Conservation (phyloP, 2,329 filamentous ascomycete species). For the Fusarium sp. region DNA sequence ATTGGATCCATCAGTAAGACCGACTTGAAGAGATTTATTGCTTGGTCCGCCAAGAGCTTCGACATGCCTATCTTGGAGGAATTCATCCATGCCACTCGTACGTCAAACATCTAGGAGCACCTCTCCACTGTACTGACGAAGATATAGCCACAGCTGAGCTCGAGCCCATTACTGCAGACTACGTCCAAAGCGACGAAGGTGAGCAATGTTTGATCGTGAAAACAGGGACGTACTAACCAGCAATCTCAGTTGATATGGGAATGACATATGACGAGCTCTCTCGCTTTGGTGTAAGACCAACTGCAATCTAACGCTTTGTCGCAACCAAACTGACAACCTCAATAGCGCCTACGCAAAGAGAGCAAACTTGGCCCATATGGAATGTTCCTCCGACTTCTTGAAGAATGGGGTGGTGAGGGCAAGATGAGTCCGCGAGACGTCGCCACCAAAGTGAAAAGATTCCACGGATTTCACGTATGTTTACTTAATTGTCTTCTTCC, state of each 20-base stretch:
- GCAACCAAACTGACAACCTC: not conserved
- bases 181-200: slow-evolving; percentile 52
- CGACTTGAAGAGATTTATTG: slow-evolving; percentile 74
- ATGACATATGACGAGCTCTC: slow-evolving; percentile 56
- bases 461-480: slow-evolving; percentile 50
- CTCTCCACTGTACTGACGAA: not conserved
- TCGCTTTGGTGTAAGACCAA: slow-evolving; percentile 47
- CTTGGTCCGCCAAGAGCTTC: slow-evolving; percentile 66
- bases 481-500: not conserved
- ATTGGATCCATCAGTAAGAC: slow-evolving; percentile 59
- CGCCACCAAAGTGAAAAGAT: slow-evolving; percentile 45
- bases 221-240: not conserved
- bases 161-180: slow-evolving; percentile 53
- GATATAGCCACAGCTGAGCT: slow-evolving; percentile 56
- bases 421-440: slow-evolving; percentile 51
- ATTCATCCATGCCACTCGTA: slow-evolving; percentile 69
- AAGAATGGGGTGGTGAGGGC: slow-evolving; percentile 51
- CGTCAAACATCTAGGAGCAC: slow-evolving; percentile 14
- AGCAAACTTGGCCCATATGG: slow-evolving; percentile 56
- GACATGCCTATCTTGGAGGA: slow-evolving; percentile 69
- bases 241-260: slow-evolving; percentile 52
- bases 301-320: not conserved
- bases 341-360: slow-evolving; percentile 51
- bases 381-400: slow-evolving; percentile 53
- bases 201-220: not conserved